Conservation (phyloP, 768 basidiomycete species). For the Leccinum subgranulosum region DNA sequence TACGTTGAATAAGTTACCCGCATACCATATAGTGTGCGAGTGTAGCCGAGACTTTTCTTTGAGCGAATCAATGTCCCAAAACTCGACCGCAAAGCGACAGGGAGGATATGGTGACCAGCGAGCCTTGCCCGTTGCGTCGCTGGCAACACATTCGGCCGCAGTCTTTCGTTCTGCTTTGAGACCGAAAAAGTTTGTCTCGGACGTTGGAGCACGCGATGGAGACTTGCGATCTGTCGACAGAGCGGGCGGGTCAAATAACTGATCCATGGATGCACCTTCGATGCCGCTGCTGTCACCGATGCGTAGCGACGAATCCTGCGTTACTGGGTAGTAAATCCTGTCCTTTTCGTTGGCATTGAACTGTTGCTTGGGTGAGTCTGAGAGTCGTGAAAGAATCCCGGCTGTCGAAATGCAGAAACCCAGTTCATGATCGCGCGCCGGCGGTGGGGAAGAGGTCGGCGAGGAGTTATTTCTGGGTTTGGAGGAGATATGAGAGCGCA, state of each 20-base stretch:
- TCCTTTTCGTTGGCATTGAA: slow-evolving; percentile 19
- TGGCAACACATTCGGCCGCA: slow-evolving; percentile 39
- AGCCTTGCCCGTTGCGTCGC: slow-evolving; percentile 41
- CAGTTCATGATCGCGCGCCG: slow-evolving; percentile 55
- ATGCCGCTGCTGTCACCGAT: slow-evolving; percentile 66
- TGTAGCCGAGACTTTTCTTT: slow-evolving; percentile 83
- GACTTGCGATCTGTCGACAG: slow-evolving; percentile 22
- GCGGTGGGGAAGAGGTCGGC: slow-evolving; percentile 37
- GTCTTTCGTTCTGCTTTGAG: slow-evolving; percentile 46
- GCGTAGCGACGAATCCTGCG: slow-evolving; percentile 65
- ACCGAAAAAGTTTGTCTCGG: slow-evolving; percentile 64
- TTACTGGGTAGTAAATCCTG: slow-evolving; percentile 59
- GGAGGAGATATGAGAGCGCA: slow-evolving; percentile 56
- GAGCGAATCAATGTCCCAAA: slow-evolving; percentile 80
- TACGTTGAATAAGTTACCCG: slow-evolving; percentile 83
- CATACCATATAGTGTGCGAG: slow-evolving; percentile 87
- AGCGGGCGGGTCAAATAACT: slow-evolving; percentile 51
- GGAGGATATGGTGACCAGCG: slow-evolving; percentile 76
- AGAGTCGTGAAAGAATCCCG: slow-evolving; percentile 42
- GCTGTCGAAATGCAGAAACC: slow-evolving; percentile 56
- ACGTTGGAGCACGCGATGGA: slow-evolving; percentile 26
- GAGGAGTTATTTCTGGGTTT: slow-evolving; percentile 26
- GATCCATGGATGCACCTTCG: slow-evolving; percentile 61
- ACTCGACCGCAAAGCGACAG: slow-evolving; percentile 83
- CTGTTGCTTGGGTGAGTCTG: slow-evolving; percentile 17